phyloP scores from a whole-genome alignment of 108 stramenopile genomes.

The Ochromonas danica region DNA sequence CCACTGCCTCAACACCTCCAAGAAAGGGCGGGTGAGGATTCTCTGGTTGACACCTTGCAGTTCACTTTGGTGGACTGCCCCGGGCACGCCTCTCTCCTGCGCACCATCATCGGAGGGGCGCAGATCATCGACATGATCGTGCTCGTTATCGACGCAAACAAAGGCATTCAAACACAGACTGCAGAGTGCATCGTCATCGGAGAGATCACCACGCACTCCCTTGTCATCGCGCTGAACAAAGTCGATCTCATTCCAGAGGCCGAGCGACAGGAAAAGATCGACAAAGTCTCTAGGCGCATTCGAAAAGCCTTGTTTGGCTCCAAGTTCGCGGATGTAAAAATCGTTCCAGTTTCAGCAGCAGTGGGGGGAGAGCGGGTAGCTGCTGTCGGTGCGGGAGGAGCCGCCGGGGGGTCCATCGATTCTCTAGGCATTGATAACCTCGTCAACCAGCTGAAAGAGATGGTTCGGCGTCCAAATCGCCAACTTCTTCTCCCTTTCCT shows the following conservation, averaged over 20 bases:
- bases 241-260: conserved; percentile 75
- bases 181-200: conserved; percentile 97
- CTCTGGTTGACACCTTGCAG: conserved; percentile 51
- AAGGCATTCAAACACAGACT: conserved; percentile 97
- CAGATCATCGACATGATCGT: conserved; percentile 70
- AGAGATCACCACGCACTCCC: conserved; percentile 78
- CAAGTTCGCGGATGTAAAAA: conserved; percentile 69
- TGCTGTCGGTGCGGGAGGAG: conserved; percentile 45
- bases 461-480: conserved; percentile 4
- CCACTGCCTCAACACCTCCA: conserved; percentile 62
- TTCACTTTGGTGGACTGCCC: conserved; percentile 96
- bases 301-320: conserved; percentile 60
- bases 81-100: conserved; percentile 92
- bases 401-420: neutral
- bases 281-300: conserved; percentile 64
- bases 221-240: conserved; percentile 88
- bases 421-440: neutral
- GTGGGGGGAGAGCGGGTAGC: conserved; percentile 89
- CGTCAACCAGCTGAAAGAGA: neutral
- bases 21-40: conserved; percentile 39
- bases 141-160: conserved; percentile 91
- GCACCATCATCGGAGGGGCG: conserved; percentile 82
- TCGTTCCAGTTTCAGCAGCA: conserved; percentile 78
- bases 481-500: conserved; percentile 62
- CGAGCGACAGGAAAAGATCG: conserved; percentile 61